Percentiles rank a stretch among this genome's conserved stretches.
Conservation (phyloP, 805 yeast species). For the Starmerella potacharoeniae region DNA sequence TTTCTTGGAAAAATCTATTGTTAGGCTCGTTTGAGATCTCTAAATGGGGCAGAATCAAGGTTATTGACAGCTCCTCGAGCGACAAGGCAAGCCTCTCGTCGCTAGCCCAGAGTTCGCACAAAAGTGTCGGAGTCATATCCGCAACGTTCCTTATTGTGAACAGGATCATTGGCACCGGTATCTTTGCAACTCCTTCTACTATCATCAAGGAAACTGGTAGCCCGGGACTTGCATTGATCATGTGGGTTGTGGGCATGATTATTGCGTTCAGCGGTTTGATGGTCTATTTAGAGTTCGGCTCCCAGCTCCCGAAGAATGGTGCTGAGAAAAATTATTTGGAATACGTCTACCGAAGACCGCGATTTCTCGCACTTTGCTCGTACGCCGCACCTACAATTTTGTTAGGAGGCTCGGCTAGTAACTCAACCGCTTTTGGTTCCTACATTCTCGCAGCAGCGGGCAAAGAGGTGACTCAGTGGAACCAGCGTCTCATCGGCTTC, state of each 20-base stretch:
- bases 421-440: slow-evolving; percentile 69
- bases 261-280: slow-evolving; percentile 55
- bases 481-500: slow-evolving; percentile 63
- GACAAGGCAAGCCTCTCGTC: background rate
- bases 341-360: slow-evolving; percentile 56
- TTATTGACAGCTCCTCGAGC: background rate
- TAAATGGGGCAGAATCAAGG: background rate
- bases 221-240: slow-evolving; percentile 56
- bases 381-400: slow-evolving; percentile 61
- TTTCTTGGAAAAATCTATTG: background rate
- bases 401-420: slow-evolving; percentile 78
- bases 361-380: slow-evolving; percentile 51
- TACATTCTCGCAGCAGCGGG: slow-evolving; percentile 46
- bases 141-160: slow-evolving; percentile 57
- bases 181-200: slow-evolving; percentile 57
- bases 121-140: slow-evolving; percentile 37
- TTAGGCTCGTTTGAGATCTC: background rate
- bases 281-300: slow-evolving; percentile 73
- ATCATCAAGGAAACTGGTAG: slow-evolving; percentile 48
- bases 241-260: slow-evolving; percentile 65
- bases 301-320: slow-evolving; percentile 57
- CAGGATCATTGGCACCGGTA: slow-evolving; percentile 67
- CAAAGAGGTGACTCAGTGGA: slow-evolving; percentile 41
- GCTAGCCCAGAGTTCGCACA: background rate
- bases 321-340: slow-evolving; percentile 79